Conservation (phyloP, 345 rosid genomes). For the Turnera subulata region DNA sequence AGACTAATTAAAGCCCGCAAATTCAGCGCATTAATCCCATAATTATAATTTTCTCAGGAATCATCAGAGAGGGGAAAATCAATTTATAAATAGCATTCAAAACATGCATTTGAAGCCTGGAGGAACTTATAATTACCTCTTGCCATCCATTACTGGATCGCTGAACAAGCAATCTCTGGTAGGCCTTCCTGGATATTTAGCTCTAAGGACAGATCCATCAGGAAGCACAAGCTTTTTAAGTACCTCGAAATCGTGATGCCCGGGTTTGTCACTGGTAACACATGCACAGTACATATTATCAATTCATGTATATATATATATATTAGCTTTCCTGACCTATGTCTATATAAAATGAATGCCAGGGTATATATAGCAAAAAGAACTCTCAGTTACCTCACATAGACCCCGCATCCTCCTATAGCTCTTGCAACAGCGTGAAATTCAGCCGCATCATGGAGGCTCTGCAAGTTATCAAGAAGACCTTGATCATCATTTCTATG, state of each 20-base stretch:
- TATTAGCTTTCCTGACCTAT: no score
- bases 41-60: no score
- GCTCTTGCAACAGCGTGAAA: conserved; percentile 55
- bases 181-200: conserved; percentile 58
- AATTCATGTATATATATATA: no score
- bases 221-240: conserved; percentile 50
- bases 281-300: not conserved
- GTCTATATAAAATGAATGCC: no score
- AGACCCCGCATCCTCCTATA: conserved; percentile 54
- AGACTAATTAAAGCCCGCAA: no score
- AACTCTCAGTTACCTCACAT: conserved; percentile 32
- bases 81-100: no score
- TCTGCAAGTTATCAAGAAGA: conserved; percentile 26
- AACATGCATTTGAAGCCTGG: no score
- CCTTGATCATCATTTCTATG: not conserved
- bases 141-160: conserved; percentile 52
- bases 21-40: no score
- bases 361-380: no score
- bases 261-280: conserved; percentile 46
- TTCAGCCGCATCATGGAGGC: conserved; percentile 57
- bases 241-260: conserved; percentile 47
- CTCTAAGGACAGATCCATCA: conserved; percentile 51
- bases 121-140: conserved; percentile 47
- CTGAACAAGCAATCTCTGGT: conserved; percentile 46
- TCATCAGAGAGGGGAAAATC: not conserved